Conservation (phyloP, 148 eudicot genomes). For the Chenopodium berlandieri region DNA sequence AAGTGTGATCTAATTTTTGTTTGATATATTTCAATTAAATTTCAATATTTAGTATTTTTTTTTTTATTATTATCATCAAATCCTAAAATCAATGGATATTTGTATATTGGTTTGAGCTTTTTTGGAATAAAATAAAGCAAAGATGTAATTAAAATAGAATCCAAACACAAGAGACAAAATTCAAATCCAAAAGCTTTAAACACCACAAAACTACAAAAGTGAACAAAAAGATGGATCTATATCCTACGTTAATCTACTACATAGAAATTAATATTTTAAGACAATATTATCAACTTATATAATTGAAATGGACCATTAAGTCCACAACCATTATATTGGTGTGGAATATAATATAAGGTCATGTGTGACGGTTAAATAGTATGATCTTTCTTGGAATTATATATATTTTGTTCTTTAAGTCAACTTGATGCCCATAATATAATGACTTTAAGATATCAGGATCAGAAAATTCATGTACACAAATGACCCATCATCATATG, state of each 20-base stretch:
- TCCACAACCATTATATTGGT: constrained; percentile 4
- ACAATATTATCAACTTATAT: neutral
- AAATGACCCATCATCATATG: neutral
- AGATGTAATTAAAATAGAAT: neutral
- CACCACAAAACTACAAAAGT: neutral
- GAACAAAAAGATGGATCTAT: constrained; percentile 8
- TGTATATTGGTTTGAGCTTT: too few relatives aligned
- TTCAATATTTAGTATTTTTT: too few relatives aligned
- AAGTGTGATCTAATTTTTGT: too few relatives aligned
- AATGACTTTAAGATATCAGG: neutral
- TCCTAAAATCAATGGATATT: too few relatives aligned
- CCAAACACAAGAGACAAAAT: neutral
- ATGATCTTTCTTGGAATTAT: constrained; percentile 8
- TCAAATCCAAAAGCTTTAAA: neutral
- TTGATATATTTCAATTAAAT: too few relatives aligned
- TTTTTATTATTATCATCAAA: too few relatives aligned
- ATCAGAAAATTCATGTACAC: neutral
- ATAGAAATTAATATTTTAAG: neutral
- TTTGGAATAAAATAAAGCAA: too few relatives aligned
- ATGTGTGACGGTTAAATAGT: constrained; percentile 1
- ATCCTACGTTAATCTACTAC: neutral
- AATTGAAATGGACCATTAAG: neutral
- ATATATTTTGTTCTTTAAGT: neutral
- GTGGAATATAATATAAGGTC: neutral
- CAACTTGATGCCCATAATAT: neutral